Conservation (phyloP, 148 eudicot genomes). For the Rhododendron ferrugineum region DNA sequence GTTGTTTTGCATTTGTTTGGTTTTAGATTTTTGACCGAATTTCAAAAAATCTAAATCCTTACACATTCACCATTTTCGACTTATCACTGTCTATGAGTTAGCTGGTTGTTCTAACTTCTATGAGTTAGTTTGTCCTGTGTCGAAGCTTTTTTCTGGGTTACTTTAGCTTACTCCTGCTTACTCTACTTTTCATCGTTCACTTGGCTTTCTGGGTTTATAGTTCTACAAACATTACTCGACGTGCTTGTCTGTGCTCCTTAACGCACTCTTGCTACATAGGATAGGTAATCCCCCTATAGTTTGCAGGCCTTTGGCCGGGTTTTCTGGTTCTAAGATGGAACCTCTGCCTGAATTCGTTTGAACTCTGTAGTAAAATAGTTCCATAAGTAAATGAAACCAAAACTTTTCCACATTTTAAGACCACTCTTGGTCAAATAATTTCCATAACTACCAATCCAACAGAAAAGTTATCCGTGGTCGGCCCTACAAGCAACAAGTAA, state of each 20-base stretch:
- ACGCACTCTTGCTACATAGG: neutral
- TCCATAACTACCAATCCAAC: neutral
- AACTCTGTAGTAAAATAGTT: neutral
- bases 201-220: neutral
- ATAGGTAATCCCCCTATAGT: neutral
- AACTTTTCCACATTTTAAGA: neutral
- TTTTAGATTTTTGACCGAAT: neutral
- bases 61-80: neutral
- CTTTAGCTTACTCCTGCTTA: neutral
- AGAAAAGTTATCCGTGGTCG: neutral
- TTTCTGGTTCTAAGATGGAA: neutral
- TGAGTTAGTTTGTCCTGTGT: too few species aligned
- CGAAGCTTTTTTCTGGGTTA: too few species aligned
- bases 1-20: neutral
- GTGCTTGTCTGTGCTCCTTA: neutral
- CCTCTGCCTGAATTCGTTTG: neutral
- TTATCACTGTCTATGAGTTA: too few species aligned
- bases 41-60: neutral
- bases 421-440: neutral
- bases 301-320: neutral
- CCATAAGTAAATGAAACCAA: neutral
- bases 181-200: neutral
- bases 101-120: too few species aligned
- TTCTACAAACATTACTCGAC: neutral
- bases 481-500: too few species aligned